Evolutionary conservation across 1,284 basidiomycete genomes (phyloP).

Genomic region (Porogramme epimiltina): DNA sequence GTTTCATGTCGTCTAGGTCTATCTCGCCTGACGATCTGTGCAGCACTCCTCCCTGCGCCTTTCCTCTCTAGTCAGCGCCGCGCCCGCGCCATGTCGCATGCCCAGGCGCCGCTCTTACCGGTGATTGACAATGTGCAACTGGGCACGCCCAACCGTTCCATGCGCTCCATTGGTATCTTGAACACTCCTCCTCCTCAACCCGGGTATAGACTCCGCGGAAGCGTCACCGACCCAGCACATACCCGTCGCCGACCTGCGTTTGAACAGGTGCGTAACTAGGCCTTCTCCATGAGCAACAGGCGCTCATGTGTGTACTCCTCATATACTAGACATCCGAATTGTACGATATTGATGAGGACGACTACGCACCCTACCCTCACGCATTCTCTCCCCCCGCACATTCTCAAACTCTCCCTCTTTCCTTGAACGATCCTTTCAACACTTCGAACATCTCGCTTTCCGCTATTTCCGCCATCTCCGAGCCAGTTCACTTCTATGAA

Average conservation of each 20-base stretch:
- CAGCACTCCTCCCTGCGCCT: constrained; percentile 63
- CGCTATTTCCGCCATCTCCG: constrained; percentile 29
- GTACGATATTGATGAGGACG: constrained; percentile 75
- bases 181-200: constrained; percentile 73
- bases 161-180: constrained; percentile 34
- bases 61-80: constrained; percentile 63
- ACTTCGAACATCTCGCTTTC: constrained; percentile 28
- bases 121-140: constrained; percentile 31
- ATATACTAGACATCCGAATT: constrained; percentile 52
- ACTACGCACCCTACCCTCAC: constrained; percentile 52
- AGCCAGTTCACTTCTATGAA: constrained; percentile 30
- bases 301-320: background rate
- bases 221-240: constrained; percentile 71
- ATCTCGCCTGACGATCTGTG: constrained; percentile 11
- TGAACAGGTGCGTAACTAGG: constrained; percentile 31
- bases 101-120: constrained; percentile 28
- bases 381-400: constrained; percentile 40
- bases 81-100: constrained; percentile 49
- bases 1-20: background rate
- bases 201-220: constrained; percentile 64
- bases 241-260: constrained; percentile 55
- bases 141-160: constrained; percentile 34
- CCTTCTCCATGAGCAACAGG: too few species aligned
- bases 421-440: constrained; percentile 38
- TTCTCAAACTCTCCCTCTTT: constrained; percentile 34